phyloP scores from a whole-genome alignment of 495 filamentous ascomycete genomes.

The Penicillium egyptiacum region DNA sequence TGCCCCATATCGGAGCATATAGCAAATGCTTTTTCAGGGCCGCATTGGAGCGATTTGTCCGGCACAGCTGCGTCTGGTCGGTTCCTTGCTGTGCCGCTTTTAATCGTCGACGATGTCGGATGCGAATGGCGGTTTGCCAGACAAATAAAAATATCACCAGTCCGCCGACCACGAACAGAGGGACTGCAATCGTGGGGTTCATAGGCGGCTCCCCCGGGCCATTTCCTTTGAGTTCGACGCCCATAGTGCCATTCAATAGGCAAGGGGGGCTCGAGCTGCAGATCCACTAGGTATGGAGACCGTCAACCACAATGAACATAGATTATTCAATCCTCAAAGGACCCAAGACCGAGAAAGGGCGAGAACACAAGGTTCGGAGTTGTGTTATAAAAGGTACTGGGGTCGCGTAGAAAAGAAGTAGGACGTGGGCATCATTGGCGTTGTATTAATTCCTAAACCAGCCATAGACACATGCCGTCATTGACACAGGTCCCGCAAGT shows the following conservation, averaged over 20 bases:
- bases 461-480: slow-evolving; percentile 29
- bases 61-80: slow-evolving; percentile 28
- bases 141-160: slow-evolving; percentile 28
- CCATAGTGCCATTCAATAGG: slow-evolving; percentile 28
- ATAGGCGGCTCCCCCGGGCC: slow-evolving; percentile 35
- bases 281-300: slow-evolving; percentile 4
- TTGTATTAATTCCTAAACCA: slow-evolving; percentile 17
- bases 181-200: slow-evolving; percentile 39
- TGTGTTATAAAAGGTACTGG: slow-evolving; percentile 1
- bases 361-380: background rate
- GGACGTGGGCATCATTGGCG: slow-evolving; percentile 12
- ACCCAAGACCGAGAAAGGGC: slow-evolving; percentile 8
- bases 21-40: slow-evolving; percentile 42
- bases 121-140: slow-evolving; percentile 26
- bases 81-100: slow-evolving; percentile 20
- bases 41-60: slow-evolving; percentile 21
- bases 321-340: slow-evolving; percentile 19
- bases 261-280: background rate
- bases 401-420: slow-evolving; percentile 14
- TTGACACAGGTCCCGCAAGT: slow-evolving; percentile 18
- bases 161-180: slow-evolving; percentile 36
- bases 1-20: slow-evolving; percentile 41
- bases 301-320: slow-evolving; percentile 17
- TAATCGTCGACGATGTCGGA: slow-evolving; percentile 32
- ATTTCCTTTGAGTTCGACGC: slow-evolving; percentile 32